Evolutionary conservation across 2,329 filamentous ascomycete genomes (phyloP), one percentile per base, ranked within the genome.

Genomic region (Knufia fluminis): DNA sequence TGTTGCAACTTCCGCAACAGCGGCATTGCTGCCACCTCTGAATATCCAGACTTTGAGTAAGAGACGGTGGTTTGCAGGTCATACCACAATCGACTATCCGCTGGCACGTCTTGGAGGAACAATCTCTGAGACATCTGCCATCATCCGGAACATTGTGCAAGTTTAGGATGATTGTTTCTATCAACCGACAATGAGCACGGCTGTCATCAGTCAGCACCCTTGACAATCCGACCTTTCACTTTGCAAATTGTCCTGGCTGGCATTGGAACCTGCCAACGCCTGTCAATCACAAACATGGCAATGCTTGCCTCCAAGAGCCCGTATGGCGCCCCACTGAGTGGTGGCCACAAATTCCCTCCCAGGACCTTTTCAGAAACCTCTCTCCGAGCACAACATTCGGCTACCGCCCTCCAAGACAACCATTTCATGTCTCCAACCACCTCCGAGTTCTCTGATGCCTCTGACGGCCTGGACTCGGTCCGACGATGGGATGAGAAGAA

Each of bases 371-470:
- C 56, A 28, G 53, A 58, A 43, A 44, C 50, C 10, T 55, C 59
- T 38, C 57, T 63, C 16, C 49, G 62, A n/a, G 62, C 62, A 39
- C 65, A 67, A 51, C 59, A 62, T n/a, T 59, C 66, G n/a, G 60
- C 61, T 2, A 58, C 63, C 35, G 49, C 55, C 65, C 64, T 56
- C 54, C 66, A 68, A 55, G 65, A 66, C 23, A 59, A 62, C 36
- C 59, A 64, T 22, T 91, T 85, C 63, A 78, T 80, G 36, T 94
- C 87, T 64, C 89, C 90, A 39, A 95, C 89, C 57, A 87, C 94
- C 62, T 94, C 88, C 23, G 89, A 95, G 59, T 95, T 95, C 67
- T 92, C 87, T 20, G 89, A 94, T 57, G 69, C 67, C 36, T 76
- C 78, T 60, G 87, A 91, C 58, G 79, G 79, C 26, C 77, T 85